These are phyloP conservation scores for Debaryomycetaceae sp. DNA, from an alignment of 1,139 yeast genomes.

Conservation along the genomic window DNA sequence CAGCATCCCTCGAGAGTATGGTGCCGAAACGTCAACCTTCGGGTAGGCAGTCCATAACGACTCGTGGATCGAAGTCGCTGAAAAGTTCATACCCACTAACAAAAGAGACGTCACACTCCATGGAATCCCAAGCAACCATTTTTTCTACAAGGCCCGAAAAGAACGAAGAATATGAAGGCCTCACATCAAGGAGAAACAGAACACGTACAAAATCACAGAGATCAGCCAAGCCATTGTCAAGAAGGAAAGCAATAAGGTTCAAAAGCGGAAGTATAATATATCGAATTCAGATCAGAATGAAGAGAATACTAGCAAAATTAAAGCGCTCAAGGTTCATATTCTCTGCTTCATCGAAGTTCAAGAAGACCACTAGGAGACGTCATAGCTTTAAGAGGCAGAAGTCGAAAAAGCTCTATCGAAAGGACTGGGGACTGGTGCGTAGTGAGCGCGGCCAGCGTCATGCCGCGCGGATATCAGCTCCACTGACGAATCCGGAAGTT, in stretches of 20 bases:
- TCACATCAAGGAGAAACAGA: slow-evolving; percentile 1
- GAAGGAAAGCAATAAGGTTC: slow-evolving; percentile 34
- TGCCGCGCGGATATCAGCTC: slow-evolving; percentile 4
- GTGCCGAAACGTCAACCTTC: background rate
- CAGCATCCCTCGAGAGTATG: slow-evolving; percentile 22
- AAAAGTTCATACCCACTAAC: background rate
- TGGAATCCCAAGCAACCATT: slow-evolving; percentile 47
- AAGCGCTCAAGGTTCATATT: slow-evolving; percentile 21
- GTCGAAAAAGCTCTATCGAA: slow-evolving; percentile 15
- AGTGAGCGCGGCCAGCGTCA: background rate
- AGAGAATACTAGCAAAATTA: slow-evolving; percentile 21
- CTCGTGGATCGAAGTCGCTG: background rate
- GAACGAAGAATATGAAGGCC: slow-evolving; percentile 6
- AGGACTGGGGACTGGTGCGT: slow-evolving; percentile 9
- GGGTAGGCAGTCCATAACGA: background rate
- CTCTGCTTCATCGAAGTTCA: slow-evolving; percentile 27
- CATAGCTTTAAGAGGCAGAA: slow-evolving; percentile 8
- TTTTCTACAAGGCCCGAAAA: slow-evolving; percentile 35
- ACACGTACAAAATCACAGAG: background rate
- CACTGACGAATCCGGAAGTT: slow-evolving; percentile 23
- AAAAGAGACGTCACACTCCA: slow-evolving; percentile 31
- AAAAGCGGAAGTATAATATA: slow-evolving; percentile 32
- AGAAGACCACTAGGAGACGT: slow-evolving; percentile 11
- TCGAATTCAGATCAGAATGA: slow-evolving; percentile 26
- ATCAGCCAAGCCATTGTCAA: slow-evolving; percentile 9